phyloP scores from a whole-genome alignment of 306 rosid genomes.

The Sophora flavescens region DNA sequence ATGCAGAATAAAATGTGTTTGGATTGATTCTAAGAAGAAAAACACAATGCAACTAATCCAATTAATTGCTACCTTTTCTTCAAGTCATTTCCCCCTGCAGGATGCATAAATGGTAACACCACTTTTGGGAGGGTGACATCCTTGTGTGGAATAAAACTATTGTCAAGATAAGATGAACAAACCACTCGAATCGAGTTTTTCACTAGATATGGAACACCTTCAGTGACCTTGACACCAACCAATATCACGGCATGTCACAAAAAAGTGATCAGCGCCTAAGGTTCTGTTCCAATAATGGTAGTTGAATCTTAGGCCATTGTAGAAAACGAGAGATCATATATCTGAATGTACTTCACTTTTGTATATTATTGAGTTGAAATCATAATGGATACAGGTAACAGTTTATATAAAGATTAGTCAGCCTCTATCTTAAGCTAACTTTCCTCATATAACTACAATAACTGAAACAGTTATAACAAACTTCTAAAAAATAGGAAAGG shows the following conservation, averaged over 20 bases:
- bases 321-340: no score
- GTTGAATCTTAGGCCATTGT: constrained; percentile 19
- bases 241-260: constrained; percentile 49
- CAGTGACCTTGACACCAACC: constrained; percentile 37
- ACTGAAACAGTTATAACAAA: no score
- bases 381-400: no score
- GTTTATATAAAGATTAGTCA: no score
- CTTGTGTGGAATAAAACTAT: constrained; percentile 41
- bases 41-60: no score
- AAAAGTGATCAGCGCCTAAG: constrained; percentile 48
- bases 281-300: constrained; percentile 53
- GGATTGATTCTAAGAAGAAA: neutral
- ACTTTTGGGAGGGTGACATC: constrained; percentile 48
- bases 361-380: no score
- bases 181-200: constrained; percentile 46
- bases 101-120: constrained; percentile 39
- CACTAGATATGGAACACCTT: constrained; percentile 29
- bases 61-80: constrained; percentile 35
- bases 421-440: no score
- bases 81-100: neutral
- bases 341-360: no score
- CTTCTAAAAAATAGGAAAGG: no score
- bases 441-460: no score
- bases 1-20: neutral
- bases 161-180: constrained; percentile 41